These are phyloP conservation scores for Pseudogymnoascus pannorum DNA, from an alignment of 2,329 filamentous ascomycete species.

Conservation along the genomic window DNA sequence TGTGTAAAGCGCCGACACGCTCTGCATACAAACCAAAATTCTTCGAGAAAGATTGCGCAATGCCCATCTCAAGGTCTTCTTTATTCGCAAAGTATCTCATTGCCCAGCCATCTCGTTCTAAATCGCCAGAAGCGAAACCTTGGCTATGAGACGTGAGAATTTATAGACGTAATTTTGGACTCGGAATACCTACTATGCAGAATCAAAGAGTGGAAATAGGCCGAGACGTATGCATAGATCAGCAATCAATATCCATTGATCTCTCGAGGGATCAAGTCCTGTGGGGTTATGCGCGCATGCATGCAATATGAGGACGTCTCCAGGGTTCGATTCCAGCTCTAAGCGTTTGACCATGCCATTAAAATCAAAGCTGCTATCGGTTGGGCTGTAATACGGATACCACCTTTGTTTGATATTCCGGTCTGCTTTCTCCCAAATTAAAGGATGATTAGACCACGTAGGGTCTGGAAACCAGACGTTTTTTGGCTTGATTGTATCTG, in stretches of 20 bases:
- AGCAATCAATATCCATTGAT: constrained; percentile 29
- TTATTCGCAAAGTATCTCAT: constrained; percentile 29
- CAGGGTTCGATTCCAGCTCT: constrained; percentile 20
- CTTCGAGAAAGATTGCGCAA: constrained; percentile 57
- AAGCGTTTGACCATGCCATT: constrained; percentile 26
- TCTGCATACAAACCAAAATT: constrained; percentile 44
- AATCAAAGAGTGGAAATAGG: constrained; percentile 30
- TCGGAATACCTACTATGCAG: constrained; percentile 23
- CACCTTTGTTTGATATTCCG: constrained; percentile 25
- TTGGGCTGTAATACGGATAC: constrained; percentile 32
- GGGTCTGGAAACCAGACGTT: constrained; percentile 34
- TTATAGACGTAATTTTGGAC: not conserved
- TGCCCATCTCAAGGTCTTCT: constrained; percentile 41
- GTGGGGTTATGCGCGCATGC: constrained; percentile 39
- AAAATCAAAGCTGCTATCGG: constrained; percentile 27
- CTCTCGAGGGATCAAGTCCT: constrained; percentile 32
- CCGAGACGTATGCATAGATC: constrained; percentile 17
- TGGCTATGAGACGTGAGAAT: not conserved
- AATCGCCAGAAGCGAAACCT: constrained; percentile 27
- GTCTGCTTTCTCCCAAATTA: constrained; percentile 31
- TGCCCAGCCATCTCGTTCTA: constrained; percentile 28
- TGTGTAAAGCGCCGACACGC: constrained; percentile 27
- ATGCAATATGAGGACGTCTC: constrained; percentile 32
- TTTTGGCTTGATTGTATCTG: constrained; percentile 27
- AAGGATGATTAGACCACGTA: constrained; percentile 37